Conservation (phyloP, 306 rosid species). For the Heteromeles arbutifolia region DNA sequence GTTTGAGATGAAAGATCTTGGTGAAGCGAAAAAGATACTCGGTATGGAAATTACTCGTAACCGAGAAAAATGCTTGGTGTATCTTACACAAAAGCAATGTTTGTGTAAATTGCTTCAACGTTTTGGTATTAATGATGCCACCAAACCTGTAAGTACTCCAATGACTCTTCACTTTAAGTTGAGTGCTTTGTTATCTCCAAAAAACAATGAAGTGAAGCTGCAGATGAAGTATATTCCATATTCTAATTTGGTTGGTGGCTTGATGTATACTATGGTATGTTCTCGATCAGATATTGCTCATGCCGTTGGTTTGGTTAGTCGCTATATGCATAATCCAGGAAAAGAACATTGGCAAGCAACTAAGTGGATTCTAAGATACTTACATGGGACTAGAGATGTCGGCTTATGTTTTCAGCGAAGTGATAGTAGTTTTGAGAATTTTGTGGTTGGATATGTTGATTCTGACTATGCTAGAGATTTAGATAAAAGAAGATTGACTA, state of each 20-base stretch:
- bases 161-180: too few relatives aligned
- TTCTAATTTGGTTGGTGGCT: not conserved
- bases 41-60: not conserved
- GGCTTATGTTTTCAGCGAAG: not conserved
- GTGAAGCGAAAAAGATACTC: not conserved
- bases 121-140: not conserved
- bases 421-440: not conserved
- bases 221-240: too few relatives aligned
- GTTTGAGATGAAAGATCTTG: not conserved
- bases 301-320: not conserved
- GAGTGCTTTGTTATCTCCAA: too few relatives aligned
- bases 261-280: not conserved
- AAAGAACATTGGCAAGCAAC: not conserved
- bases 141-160: not conserved
- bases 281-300: not conserved
- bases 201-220: not conserved
- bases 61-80: too few relatives aligned
- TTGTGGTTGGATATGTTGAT: not conserved
- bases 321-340: not conserved
- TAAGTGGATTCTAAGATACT: not conserved
- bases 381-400: not conserved
- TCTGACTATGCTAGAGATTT: not conserved
- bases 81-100: too few relatives aligned
- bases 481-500: not conserved
- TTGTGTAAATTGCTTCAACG: too few relatives aligned